phyloP scores from a whole-genome alignment of 2,329 filamentous ascomycete genomes.

The Botrytis byssoidea region DNA sequence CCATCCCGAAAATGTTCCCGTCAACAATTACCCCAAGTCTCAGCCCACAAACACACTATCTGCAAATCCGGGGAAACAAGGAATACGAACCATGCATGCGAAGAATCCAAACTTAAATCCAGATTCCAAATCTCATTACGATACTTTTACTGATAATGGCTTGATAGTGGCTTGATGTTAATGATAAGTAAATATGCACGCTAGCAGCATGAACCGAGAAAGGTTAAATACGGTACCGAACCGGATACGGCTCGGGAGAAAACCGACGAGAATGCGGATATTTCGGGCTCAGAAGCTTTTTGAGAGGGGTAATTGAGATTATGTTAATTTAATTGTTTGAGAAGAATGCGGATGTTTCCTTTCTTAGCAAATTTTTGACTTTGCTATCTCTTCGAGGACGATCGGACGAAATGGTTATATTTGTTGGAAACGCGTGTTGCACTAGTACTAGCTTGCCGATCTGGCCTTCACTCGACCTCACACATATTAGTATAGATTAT shows the following conservation, averaged over 20 bases:
- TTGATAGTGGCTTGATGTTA: constrained; percentile 7
- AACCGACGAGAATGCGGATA: not conserved
- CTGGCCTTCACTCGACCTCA: not conserved
- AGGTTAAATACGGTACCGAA: not conserved
- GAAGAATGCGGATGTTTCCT: not conserved
- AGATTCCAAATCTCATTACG: constrained; percentile 9
- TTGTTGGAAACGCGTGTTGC: constrained; percentile 1
- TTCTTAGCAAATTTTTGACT: not conserved
- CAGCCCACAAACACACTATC: not conserved
- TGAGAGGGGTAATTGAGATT: not conserved
- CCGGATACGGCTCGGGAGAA: not conserved
- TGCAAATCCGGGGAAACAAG: constrained; percentile 13
- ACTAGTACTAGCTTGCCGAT: not conserved
- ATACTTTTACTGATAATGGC: constrained; percentile 11
- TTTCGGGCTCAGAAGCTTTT: not conserved
- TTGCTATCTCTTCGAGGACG: not conserved
- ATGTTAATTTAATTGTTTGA: not conserved
- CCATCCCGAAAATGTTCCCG: not conserved
- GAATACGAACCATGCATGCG: not conserved
- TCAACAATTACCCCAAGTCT: constrained; percentile 1
- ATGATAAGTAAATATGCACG: constrained; percentile 10
- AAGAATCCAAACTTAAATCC: not conserved
- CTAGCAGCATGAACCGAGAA: not conserved
- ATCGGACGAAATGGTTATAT: not conserved
- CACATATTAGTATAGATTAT: not conserved